Percentiles rank a stretch among this genome's conserved stretches.
These are phyloP conservation scores for Alternaria burnsii DNA, from an alignment of 2,329 filamentous ascomycete genomes.

Conservation along the genomic window DNA sequence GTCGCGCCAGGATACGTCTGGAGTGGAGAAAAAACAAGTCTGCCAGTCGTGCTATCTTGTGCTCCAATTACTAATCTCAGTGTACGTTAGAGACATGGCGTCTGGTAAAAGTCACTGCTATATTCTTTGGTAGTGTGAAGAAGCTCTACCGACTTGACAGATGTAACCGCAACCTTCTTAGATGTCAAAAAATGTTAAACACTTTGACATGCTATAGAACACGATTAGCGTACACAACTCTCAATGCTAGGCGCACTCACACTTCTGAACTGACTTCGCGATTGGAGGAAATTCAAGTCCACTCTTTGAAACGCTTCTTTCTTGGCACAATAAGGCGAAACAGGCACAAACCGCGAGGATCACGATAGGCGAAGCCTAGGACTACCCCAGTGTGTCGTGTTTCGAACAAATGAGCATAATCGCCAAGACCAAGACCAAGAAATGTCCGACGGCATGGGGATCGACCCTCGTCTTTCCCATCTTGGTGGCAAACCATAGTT, in stretches of 20 bases:
- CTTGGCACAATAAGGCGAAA: conserved; percentile 13
- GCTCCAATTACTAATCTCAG: not conserved
- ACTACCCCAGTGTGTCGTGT: conserved; percentile 19
- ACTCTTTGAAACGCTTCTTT: conserved; percentile 15
- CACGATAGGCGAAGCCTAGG: conserved; percentile 20
- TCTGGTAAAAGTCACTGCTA: not conserved
- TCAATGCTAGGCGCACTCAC: not conserved
- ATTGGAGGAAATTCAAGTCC: conserved; percentile 13
- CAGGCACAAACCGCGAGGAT: conserved; percentile 3
- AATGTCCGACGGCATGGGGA: conserved; percentile 14
- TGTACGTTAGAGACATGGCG: not conserved
- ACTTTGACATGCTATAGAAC: not conserved
- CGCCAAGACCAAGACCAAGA: conserved; percentile 8
- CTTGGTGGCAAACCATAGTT: conserved; percentile 13
- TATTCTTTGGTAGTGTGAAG: not conserved
- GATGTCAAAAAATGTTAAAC: not conserved
- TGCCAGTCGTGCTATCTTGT: not conserved
- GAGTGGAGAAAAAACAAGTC: not conserved
- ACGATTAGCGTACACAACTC: not conserved
- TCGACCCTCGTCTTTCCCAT: conserved; percentile 17
- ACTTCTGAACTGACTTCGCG: not conserved
- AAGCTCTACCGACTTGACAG: not conserved
- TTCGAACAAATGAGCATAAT: conserved; percentile 29
- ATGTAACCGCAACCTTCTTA: not conserved
- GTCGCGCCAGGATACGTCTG: not conserved